A percentile compares a stretch with the other conserved stretches of the same genome.
Conservation (phyloP, 257 asterid genomes). For the Forsythia viridissima region DNA sequence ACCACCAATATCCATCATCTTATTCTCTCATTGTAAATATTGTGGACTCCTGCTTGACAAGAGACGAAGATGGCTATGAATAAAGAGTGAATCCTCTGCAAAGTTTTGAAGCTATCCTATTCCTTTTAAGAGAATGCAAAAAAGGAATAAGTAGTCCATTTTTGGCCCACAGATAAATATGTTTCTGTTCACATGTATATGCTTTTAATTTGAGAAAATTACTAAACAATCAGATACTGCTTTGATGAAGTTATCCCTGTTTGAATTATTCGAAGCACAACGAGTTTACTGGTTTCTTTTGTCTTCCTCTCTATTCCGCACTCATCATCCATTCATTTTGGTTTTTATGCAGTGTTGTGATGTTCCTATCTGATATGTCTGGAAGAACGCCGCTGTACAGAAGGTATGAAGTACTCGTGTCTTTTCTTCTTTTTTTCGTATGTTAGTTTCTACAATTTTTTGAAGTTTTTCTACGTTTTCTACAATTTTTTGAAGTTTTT, state of each 20-base stretch:
- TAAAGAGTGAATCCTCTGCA: neutral
- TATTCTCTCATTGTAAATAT: neutral
- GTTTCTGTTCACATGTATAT: neutral
- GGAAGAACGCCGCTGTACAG: conserved; percentile 90
- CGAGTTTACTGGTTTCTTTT: neutral
- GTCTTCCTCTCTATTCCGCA: conserved; percentile 12
- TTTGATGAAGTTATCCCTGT: neutral
- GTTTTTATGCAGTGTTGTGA: conserved; percentile 71
- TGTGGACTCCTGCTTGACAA: neutral
- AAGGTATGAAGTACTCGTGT: conserved; percentile 59
- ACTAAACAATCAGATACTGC: neutral
- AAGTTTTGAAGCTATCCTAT: neutral
- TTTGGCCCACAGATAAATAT: neutral
- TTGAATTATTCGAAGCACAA: conserved; percentile 11
- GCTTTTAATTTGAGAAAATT: neutral
- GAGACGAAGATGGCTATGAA: neutral
- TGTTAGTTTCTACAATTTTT: conserved; percentile 12
- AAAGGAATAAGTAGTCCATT: neutral
- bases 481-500: conserved; percentile 15
- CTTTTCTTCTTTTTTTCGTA: conserved; percentile 3
- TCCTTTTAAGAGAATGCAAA: neutral
- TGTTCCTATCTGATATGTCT: conserved; percentile 93
- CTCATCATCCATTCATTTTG: conserved; percentile 23
- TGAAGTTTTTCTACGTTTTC: conserved; percentile 16
- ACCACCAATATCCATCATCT: neutral